These are phyloP conservation scores for Trematosphaeria pertusa DNA, from an alignment of 2,329 filamentous ascomycete genomes.

Conservation along the genomic window DNA sequence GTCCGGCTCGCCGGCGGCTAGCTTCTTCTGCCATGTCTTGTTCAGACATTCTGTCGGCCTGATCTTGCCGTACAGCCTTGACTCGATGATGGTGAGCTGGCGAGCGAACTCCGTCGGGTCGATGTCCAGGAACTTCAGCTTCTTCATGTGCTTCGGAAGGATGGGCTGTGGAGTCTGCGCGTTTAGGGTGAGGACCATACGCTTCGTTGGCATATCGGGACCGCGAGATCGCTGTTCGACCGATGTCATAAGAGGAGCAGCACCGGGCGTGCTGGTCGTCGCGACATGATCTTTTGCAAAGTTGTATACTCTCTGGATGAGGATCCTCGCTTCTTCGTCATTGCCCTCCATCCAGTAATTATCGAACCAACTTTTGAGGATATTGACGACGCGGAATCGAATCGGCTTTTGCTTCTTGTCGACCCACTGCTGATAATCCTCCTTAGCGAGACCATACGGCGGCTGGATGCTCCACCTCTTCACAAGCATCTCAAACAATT, in stretches of 20 bases:
- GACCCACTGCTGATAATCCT: slow-evolving; percentile 86
- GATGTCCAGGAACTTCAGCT: slow-evolving; percentile 97
- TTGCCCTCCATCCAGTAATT: slow-evolving; percentile 98
- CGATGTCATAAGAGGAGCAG: slow-evolving; percentile 80
- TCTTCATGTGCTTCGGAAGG: slow-evolving; percentile 99
- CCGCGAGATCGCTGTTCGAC: slow-evolving; percentile 88
- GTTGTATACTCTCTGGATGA: slow-evolving; percentile 86
- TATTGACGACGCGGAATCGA: slow-evolving; percentile 94
- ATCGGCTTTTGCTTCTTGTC: slow-evolving; percentile 96
- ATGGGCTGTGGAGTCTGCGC: slow-evolving; percentile 85
- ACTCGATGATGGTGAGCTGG: slow-evolving; percentile 96
- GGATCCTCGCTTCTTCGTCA: slow-evolving; percentile 79
- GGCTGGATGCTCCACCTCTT: slow-evolving; percentile 93
- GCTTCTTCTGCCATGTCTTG: slow-evolving; percentile 99
- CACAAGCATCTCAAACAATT: slow-evolving; percentile 91
- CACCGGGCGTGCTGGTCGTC: slow-evolving; percentile 90
- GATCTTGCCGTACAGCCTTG: slow-evolving; percentile 92
- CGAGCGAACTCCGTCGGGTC: slow-evolving; percentile 96
- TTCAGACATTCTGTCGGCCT: slow-evolving; percentile 95
- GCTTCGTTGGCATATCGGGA: slow-evolving; percentile 84
- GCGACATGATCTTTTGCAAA: slow-evolving; percentile 94
- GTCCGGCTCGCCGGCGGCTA: slow-evolving; percentile 79
- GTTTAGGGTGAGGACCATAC: slow-evolving; percentile 85
- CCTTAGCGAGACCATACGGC: slow-evolving; percentile 75
- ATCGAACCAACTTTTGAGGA: slow-evolving; percentile 97